Percentiles rank a stretch among this genome's conserved stretches.
These are phyloP conservation scores for Hypoxylon sp. DNA, from an alignment of 2,329 filamentous ascomycete species.

Conservation along the genomic window DNA sequence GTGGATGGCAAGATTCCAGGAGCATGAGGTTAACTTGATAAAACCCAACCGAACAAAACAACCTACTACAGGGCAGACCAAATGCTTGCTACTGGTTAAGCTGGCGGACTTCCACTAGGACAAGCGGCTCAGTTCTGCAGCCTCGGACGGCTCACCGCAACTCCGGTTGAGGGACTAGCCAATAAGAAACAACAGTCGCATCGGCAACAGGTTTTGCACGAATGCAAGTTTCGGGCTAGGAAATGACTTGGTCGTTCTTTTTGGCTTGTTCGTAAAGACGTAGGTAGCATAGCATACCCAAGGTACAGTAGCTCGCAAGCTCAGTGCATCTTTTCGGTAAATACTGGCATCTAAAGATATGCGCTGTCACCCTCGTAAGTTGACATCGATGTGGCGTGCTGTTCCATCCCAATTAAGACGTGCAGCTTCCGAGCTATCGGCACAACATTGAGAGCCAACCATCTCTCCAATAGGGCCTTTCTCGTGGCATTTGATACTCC, in stretches of 20 bases:
- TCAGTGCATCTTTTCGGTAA: conserved; percentile 2
- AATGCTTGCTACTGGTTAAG: conserved; percentile 9
- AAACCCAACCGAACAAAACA: conserved; percentile 13
- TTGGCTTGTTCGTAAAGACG: conserved; percentile 10
- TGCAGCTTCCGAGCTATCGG: conserved; percentile 30
- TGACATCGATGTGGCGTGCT: conserved; percentile 28
- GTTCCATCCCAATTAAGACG: conserved; percentile 30
- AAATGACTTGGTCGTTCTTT: conserved; percentile 8
- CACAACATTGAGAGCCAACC: conserved; percentile 5
- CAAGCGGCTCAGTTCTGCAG: conserved; percentile 28
- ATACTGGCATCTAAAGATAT: conserved; percentile 9
- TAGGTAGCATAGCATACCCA: conserved; percentile 13
- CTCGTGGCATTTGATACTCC: conserved; percentile 10
- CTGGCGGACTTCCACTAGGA: conserved; percentile 17
- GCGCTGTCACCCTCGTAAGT: conserved; percentile 23
- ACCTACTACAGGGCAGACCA: conserved; percentile 17
- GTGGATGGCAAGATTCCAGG: conserved; percentile 12
- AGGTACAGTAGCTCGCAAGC: background rate
- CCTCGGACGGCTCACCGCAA: conserved; percentile 36
- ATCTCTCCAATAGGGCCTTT: conserved; percentile 15
- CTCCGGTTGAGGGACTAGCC: conserved; percentile 20
- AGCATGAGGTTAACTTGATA: conserved; percentile 12
- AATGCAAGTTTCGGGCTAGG: conserved; percentile 35
- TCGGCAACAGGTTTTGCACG: conserved; percentile 12
- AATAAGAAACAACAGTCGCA: conserved; percentile 23